Evolutionary conservation across 108 stramenopile genomes (phyloP), one percentile per base, ranked within the genome.

Genomic region (Cyclotella choctawhatcheeana): DNA sequence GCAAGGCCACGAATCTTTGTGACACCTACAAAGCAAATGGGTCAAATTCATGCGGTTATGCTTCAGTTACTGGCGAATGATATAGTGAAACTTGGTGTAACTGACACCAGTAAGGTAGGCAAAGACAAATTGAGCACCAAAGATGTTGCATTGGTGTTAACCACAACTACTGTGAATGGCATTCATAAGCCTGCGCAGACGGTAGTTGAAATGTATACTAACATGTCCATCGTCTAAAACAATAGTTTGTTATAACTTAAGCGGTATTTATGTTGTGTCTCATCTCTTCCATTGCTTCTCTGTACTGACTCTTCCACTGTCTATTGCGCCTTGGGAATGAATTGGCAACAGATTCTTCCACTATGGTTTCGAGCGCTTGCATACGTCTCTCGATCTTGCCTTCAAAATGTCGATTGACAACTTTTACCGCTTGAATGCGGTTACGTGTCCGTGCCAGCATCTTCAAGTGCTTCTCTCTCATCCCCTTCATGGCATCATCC

Each of bases 371-470:
- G 12, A 55, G 25, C 5, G 5, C 5, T 29, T 55, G 25, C 27
- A 26, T 26, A 13, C 29, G 25, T 16, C 16, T 55, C 5, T 5
- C 54, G 3, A 55, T 29, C 25, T 55, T 55, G 29, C 16, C 16
- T 8, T 55, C 29, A 16, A 55, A 55, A 16, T 55, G 54, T 55
- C 12, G 21, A 55, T 55, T 55, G 29, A 55, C 25, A 4, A 55
- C 10, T 14, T 27, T 5, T 14, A 55, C 5, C 7, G 25, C 5
- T 4, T 55, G 21, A 12, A 13, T 24, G 2, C 25, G 4, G 2
- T 55, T 26, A 27, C 54, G 48, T 50, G 17, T 7, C 48, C 48
- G 48, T 50, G 21, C 5, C 54, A 27, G 25, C 26, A 27, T 4
- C 54, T 4, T 27, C 17, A 27, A 27, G 25, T 27, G 25, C 25